A percentile compares a stretch with the other conserved stretches of the same genome.
Conservation (phyloP, 2,329 filamentous ascomycete genomes). For the Zasmidium cellare region DNA sequence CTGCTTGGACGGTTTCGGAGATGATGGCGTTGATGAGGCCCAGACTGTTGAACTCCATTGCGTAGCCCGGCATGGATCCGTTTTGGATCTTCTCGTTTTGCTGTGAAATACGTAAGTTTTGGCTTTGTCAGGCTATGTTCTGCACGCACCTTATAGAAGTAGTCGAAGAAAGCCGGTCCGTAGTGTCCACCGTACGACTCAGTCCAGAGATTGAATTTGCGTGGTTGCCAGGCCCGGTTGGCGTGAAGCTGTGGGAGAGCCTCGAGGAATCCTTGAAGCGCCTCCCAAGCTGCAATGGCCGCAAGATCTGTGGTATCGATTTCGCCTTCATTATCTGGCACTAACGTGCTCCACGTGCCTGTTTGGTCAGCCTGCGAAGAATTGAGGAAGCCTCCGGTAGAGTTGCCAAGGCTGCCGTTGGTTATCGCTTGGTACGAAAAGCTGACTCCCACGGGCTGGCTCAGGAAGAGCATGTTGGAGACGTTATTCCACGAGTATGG, state of each 20-base stretch:
- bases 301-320: slow-evolving; percentile 59
- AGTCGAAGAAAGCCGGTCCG: slow-evolving; percentile 58
- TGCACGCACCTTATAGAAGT: slow-evolving; percentile 47
- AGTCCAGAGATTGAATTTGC: slow-evolving; percentile 15
- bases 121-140: background rate
- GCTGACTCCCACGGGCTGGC: slow-evolving; percentile 60
- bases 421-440: slow-evolving; percentile 50
- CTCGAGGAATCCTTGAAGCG: slow-evolving; percentile 56
- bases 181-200: slow-evolving; percentile 55
- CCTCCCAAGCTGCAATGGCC: slow-evolving; percentile 56
- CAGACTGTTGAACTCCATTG: slow-evolving; percentile 26
- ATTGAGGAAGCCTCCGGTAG: slow-evolving; percentile 49
- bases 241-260: slow-evolving; percentile 46
- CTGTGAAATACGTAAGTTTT: slow-evolving; percentile 16
- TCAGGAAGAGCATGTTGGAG: slow-evolving; percentile 61
- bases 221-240: slow-evolving; percentile 48
- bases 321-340: slow-evolving; percentile 41
- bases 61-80: slow-evolving; percentile 6
- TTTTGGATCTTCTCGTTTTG: slow-evolving; percentile 52
- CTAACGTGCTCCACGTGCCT: slow-evolving; percentile 52
- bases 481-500: slow-evolving; percentile 60
- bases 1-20: slow-evolving; percentile 51
- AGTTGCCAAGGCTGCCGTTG: slow-evolving; percentile 18
- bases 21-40: slow-evolving; percentile 61
- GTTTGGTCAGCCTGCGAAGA: slow-evolving; percentile 37